Conservation (phyloP, 495 filamentous ascomycete genomes). For the Hypoxylon fragiforme region DNA sequence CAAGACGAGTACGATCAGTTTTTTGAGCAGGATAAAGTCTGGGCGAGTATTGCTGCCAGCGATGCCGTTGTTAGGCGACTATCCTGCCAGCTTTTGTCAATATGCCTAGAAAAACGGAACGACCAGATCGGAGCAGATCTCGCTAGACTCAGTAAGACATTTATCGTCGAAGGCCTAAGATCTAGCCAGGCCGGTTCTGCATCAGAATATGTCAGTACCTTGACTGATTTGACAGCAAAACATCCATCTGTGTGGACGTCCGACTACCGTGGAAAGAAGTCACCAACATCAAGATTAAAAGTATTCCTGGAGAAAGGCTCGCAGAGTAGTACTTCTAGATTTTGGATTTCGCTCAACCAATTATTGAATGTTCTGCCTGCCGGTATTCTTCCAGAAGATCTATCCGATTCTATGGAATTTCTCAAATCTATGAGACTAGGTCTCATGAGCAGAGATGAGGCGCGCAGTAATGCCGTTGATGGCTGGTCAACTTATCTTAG, state of each 20-base stretch:
- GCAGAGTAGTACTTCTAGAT: slow-evolving; percentile 66
- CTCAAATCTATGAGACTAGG: slow-evolving; percentile 68
- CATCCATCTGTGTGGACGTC: slow-evolving; percentile 76
- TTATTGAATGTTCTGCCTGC: slow-evolving; percentile 65
- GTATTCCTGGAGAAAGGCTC: slow-evolving; percentile 84
- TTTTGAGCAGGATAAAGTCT: slow-evolving; percentile 66
- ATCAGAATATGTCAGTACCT: slow-evolving; percentile 63
- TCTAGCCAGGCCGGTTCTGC: slow-evolving; percentile 72
- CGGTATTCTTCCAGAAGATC: slow-evolving; percentile 39
- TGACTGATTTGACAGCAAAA: slow-evolving; percentile 62
- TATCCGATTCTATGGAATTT: slow-evolving; percentile 56
- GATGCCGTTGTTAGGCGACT: slow-evolving; percentile 74
- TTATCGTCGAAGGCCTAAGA: slow-evolving; percentile 71
- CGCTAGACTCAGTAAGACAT: slow-evolving; percentile 61
- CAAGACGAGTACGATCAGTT: slow-evolving; percentile 56
- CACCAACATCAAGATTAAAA: slow-evolving; percentile 63
- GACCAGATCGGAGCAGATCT: slow-evolving; percentile 55
- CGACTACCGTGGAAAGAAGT: slow-evolving; percentile 66
- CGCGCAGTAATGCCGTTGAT: slow-evolving; percentile 60
- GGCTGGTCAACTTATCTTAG: slow-evolving; percentile 78
- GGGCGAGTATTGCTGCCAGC: slow-evolving; percentile 68
- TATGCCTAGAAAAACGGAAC: slow-evolving; percentile 59
- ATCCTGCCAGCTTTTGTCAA: slow-evolving; percentile 67
- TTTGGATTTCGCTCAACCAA: slow-evolving; percentile 67
- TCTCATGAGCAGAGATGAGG: slow-evolving; percentile 72